Evolutionary conservation across 1,284 basidiomycete genomes (phyloP).

Genomic region (Pyrrhoderma noxium): DNA sequence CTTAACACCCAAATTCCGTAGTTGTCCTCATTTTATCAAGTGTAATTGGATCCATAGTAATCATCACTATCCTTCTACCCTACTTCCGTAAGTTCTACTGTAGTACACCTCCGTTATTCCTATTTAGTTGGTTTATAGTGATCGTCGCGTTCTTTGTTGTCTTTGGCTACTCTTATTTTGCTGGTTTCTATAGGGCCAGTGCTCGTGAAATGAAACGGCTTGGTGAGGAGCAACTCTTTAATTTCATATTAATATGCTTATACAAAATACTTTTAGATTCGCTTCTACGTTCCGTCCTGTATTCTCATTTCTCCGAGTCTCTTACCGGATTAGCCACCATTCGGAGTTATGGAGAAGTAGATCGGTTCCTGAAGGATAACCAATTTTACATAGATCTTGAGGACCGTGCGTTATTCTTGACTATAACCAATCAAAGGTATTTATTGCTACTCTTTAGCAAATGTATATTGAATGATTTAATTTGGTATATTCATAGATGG

Average conservation of each 20-base stretch:
- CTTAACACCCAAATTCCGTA: slow-evolving; percentile 22
- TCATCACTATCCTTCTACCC: slow-evolving; percentile 63
- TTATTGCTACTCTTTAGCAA: slow-evolving; percentile 17
- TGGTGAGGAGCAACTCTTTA: slow-evolving; percentile 31
- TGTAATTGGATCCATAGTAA: slow-evolving; percentile 52
- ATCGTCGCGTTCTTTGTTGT: slow-evolving; percentile 42
- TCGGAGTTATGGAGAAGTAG: slow-evolving; percentile 59
- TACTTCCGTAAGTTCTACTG: slow-evolving; percentile 62
- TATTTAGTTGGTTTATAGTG: slow-evolving; percentile 29
- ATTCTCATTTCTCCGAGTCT: slow-evolving; percentile 78
- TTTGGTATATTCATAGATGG: slow-evolving; percentile 41
- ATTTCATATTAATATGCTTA: background rate
- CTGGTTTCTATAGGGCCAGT: slow-evolving; percentile 57
- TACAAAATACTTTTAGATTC: slow-evolving; percentile 35
- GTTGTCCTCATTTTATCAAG: slow-evolving; percentile 44
- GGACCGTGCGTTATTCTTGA: slow-evolving; percentile 54
- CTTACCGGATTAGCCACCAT: slow-evolving; percentile 72
- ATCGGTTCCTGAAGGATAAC: slow-evolving; percentile 61
- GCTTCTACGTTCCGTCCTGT: slow-evolving; percentile 63
- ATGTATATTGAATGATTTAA: background rate
- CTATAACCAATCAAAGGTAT: slow-evolving; percentile 58
- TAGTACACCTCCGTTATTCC: too few relatives aligned
- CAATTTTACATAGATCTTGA: slow-evolving; percentile 71
- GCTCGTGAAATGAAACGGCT: slow-evolving; percentile 68
- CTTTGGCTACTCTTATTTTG: slow-evolving; percentile 49